Evolutionary conservation across 73 alveolate species (phyloP), one percentile per base, ranked within the genome.

Genomic region (Symbiodinium natans): DNA sequence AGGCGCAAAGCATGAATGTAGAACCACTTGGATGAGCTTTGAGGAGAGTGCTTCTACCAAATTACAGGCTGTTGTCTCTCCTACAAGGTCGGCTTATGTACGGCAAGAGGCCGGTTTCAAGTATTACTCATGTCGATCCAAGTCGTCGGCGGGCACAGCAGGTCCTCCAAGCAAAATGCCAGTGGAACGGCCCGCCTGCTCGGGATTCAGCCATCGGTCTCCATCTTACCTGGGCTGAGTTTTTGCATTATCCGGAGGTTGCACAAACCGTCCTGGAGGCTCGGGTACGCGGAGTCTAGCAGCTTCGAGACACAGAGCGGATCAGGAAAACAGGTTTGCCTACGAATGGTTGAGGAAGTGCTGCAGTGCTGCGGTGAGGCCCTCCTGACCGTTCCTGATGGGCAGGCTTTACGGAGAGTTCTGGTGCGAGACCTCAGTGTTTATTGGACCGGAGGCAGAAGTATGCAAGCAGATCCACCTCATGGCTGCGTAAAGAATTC

Each of bases 11-110:
- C 56, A n/a, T n/a, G n/a, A n/a, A n/a, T n/a, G n/a, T n/a, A 52
- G n/a, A 52, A 23, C 71, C 17, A 52, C 71, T 52, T 52, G 71
- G 23, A 52, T 8, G 23, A 29, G 71, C n/a, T 15, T 52, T 52
- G 71, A 15, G 71, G 71, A 0, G 7, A 52, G 23, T 1, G 27
- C 59, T n/a, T n/a, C 71, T 8, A 52, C 23, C n/a, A 15, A 21
- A 10, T 52, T 52, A 23, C 38, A 87, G 86, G 95, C 86, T 88
- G 41, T 63, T 39, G 68, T 63, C 95, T 1, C 86, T 88, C 6
- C 71, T 88, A 29, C 39, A 68, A 48, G 95, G 95, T 31, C 41
- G 73, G 34, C 86, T 88, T 41, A 63, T 88, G 46, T 59, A 83
- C 41, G 95, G 95, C 9, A 88, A 88, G 73, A 88, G 95, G 86